phyloP scores from a whole-genome alignment of 495 filamentous ascomycete species.

The Letharia columbiana region DNA sequence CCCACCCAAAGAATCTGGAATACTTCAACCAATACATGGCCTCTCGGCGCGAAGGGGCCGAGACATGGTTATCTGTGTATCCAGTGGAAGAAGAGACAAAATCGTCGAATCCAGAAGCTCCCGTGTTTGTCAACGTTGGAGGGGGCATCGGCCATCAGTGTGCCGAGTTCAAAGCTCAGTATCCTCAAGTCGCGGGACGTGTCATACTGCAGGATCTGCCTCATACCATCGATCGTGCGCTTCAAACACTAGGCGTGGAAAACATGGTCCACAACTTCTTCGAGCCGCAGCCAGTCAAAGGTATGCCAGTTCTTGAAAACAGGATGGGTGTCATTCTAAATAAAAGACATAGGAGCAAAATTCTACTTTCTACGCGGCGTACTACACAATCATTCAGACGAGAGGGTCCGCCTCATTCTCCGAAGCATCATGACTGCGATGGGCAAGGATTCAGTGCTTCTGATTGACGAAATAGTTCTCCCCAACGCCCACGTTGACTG shows the following conservation, averaged over 20 bases:
- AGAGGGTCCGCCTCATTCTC: no score
- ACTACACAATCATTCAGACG: no score
- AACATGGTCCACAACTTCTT: slow-evolving; percentile 44
- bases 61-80: not conserved
- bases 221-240: slow-evolving; percentile 32
- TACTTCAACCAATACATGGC: not conserved
- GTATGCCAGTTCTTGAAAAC: slow-evolving; percentile 22
- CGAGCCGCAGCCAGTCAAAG: slow-evolving; percentile 40
- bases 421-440: no score
- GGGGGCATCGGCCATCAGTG: slow-evolving; percentile 48
- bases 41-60: not conserved
- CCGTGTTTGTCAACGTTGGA: slow-evolving; percentile 47
- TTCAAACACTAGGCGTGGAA: slow-evolving; percentile 35
- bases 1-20: slow-evolving; percentile 14
- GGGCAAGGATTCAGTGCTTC: no score
- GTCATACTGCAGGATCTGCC: slow-evolving; percentile 49
- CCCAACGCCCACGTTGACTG: no score
- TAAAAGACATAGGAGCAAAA: no score
- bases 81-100: not conserved
- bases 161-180: slow-evolving; percentile 36
- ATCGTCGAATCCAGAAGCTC: slow-evolving; percentile 24
- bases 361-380: no score
- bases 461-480: no score
- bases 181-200: slow-evolving; percentile 34
- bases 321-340: no score